Evolutionary conservation across 73 alveolate species (phyloP).

Genomic region (Symbiodinium pilosum): DNA sequence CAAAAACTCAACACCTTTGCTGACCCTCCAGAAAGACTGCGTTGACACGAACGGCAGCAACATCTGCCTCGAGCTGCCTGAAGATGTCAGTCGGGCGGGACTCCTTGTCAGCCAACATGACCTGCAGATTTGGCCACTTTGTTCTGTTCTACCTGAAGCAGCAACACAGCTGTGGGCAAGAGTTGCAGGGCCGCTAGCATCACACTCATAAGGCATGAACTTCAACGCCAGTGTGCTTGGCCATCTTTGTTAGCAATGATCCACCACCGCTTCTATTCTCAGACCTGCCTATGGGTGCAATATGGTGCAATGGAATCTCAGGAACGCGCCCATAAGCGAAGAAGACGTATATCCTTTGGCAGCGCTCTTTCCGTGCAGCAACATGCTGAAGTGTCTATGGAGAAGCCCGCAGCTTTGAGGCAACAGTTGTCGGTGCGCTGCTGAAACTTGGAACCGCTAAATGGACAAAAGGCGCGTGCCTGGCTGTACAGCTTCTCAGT

Average conservation of each 20-base stretch:
- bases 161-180: not conserved
- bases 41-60: not conserved
- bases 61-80: conserved; percentile 42
- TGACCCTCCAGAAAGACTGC: too few species aligned
- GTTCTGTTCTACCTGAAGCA: not conserved
- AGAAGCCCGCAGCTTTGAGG: too few species aligned
- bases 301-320: not conserved
- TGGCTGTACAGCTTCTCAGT: not conserved
- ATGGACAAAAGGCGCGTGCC: not conserved
- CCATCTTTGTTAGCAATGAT: not conserved
- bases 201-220: not conserved
- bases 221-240: too few species aligned
- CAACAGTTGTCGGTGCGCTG: too few species aligned
- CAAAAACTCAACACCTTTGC: not conserved
- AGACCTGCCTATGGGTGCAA: not conserved
- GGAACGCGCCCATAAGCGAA: conserved; percentile 33
- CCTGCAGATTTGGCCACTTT: too few species aligned
- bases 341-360: conserved; percentile 53
- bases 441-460: too few species aligned
- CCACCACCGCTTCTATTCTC: not conserved
- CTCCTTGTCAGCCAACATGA: conserved; percentile 72
- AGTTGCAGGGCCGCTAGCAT: not conserved
- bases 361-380: too few species aligned
- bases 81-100: conserved; percentile 27
- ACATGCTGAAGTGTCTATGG: too few species aligned